Conservation (phyloP, 2,329 filamentous ascomycete species). For the Apiospora arundinis region DNA sequence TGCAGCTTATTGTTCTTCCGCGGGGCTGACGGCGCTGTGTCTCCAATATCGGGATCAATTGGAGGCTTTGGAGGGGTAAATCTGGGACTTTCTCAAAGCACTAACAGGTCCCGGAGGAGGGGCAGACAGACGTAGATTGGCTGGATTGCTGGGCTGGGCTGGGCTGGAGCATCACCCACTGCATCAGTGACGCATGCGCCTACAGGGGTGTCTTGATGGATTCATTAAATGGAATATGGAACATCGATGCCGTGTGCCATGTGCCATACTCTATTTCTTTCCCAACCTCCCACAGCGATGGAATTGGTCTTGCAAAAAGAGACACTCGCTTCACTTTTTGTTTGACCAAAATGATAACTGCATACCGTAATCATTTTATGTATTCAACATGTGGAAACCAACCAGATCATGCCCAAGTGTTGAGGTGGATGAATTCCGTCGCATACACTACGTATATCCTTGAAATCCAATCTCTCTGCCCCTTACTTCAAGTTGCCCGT, state of each 20-base stretch:
- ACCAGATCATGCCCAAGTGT: too few species aligned
- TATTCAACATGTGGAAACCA: too few species aligned
- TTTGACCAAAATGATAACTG: too few species aligned
- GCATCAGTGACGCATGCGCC: not conserved
- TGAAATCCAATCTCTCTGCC: not conserved
- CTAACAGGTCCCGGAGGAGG: not conserved
- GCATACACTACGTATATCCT: too few species aligned
- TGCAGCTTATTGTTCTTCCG: slow-evolving; percentile 9
- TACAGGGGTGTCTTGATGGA: not conserved
- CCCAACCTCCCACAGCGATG: too few species aligned
- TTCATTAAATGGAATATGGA: not conserved
- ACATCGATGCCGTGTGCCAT: too few species aligned
- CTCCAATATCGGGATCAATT: not conserved
- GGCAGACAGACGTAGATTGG: not conserved
- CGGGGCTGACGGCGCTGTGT: not conserved
- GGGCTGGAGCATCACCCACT: not conserved
- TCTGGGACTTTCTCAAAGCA: not conserved
- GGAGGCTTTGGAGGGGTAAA: slow-evolving; percentile 9
- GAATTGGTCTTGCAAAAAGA: too few species aligned
- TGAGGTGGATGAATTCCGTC: not conserved
- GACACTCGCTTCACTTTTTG: too few species aligned
- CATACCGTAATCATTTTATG: too few species aligned
- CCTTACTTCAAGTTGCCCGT: not conserved
- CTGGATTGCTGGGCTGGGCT: not conserved
- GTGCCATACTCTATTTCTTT: too few species aligned